Evolutionary conservation across 768 basidiomycete species (phyloP), one percentile per base, ranked within the genome.

Genomic region (Multifurca ochricompacta): DNA sequence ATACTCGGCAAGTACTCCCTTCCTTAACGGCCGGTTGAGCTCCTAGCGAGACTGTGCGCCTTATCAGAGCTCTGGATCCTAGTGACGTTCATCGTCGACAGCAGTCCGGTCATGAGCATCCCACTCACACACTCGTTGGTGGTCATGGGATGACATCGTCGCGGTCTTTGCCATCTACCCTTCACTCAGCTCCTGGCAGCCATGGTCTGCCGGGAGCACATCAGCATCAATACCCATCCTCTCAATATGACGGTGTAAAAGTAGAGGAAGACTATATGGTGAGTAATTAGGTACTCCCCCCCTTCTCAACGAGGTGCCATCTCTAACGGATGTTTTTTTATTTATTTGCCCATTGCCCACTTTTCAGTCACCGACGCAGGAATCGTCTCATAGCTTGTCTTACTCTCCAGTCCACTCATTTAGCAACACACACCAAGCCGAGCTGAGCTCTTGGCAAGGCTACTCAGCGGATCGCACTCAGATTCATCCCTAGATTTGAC

Each of bases 1-100:
- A 18, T 87, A 87, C 74, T 90, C 86, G 83, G 86, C 79, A 81
- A 86, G 87, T 85, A 66, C 76, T 75, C 6, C 67, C 74, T 71
- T 69, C 68, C 72, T 61, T 54, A 62, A 59, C 51, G 62, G 58
- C 57, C 60, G 62, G 62, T 59, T 48, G 41, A 66, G 60, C 63
- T 57, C 55, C 62, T 47, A 51, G 61, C 52, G 55, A 62, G 58
- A 63, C 52, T 63, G 61, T 63, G 68, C 65, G 65, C 68, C 54
- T 62, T 60, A 57, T 60, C 66, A 69, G 67, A 67, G 65, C 67
- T 70, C 60, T 67, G 70, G 77, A 81, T 77, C 74, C 76, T 80
- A 79, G 75, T 83, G 70, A 81, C 74, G 62, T 32, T 73, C 67
- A 59, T 69, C 66, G 71, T 67, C 68, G 74, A 71, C 72, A 85